Percentiles rank a stretch among this genome's conserved stretches.
Conservation (phyloP, 306 rosid species). For the Cucurbita ficifolia region DNA sequence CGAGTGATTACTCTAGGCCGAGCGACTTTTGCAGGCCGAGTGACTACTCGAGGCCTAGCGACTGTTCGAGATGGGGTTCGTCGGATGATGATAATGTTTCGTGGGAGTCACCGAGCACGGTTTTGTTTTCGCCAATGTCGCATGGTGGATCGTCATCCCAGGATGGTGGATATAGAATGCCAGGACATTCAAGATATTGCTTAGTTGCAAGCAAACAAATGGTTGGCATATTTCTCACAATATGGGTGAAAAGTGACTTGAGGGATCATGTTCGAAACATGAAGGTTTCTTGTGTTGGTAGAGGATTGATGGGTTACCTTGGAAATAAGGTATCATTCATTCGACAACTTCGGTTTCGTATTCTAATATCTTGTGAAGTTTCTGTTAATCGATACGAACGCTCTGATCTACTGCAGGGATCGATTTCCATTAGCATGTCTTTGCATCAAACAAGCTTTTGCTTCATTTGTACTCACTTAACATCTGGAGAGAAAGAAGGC, state of each 20-base stretch:
- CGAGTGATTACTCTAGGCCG: conserved; percentile 17
- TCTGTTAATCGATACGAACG: neutral
- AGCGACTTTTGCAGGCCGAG: conserved; percentile 19
- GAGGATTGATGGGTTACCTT: conserved; percentile 99
- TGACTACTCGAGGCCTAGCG: conserved; percentile 32
- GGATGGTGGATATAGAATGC: conserved; percentile 71
- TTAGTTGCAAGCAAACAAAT: conserved; percentile 97
- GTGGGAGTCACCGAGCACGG: conserved; percentile 91
- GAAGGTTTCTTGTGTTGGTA: conserved; percentile 93
- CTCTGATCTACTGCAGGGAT: conserved; percentile 56
- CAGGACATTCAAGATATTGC: conserved; percentile 76
- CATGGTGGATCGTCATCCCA: conserved; percentile 52
- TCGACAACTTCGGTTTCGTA: neutral
- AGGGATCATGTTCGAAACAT: conserved; percentile 79
- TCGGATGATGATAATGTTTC: conserved; percentile 87
- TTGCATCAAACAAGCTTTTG: conserved; percentile 90
- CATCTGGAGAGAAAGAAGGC: conserved; percentile 97
- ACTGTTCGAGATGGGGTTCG: conserved; percentile 93
- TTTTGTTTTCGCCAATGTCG: conserved; percentile 70
- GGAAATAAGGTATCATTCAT: conserved; percentile 72
- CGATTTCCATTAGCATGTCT: conserved; percentile 93
- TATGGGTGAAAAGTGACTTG: conserved; percentile 89
- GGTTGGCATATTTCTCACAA: conserved; percentile 95
- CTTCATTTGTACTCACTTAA: conserved; percentile 85
- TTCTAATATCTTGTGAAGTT: neutral